Percentiles rank a stretch among this genome's conserved stretches.
Conservation (phyloP, 2,329 filamentous ascomycete genomes). For the Fusarium agapanthi region DNA sequence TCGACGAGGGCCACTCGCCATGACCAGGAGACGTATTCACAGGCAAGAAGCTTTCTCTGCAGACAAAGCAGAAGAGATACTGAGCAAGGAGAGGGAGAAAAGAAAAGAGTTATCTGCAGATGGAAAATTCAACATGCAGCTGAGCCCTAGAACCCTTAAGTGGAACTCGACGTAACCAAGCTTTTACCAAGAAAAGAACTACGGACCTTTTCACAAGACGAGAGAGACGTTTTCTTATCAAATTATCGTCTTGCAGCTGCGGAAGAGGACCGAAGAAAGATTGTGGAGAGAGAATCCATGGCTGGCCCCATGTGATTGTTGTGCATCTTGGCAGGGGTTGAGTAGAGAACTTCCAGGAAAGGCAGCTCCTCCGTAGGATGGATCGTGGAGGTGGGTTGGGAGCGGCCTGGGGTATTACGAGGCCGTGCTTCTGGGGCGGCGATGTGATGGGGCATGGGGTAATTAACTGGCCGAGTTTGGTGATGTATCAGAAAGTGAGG, state of each 20-base stretch:
- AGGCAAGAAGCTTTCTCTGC: neutral
- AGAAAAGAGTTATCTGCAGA: neutral
- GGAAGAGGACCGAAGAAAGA: neutral
- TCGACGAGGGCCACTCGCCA: conserved; percentile 38
- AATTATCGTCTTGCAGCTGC: conserved; percentile 7
- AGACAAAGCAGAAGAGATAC: neutral
- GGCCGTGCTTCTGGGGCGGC: neutral
- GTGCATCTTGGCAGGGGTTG: conserved; percentile 6
- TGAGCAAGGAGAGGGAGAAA: neutral
- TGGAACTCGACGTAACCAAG: neutral
- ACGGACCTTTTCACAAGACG: neutral
- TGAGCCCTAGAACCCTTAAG: neutral
- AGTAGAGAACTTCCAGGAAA: conserved; percentile 26
- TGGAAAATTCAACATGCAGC: neutral
- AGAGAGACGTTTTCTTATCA: conserved; percentile 27
- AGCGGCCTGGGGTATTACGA: neutral
- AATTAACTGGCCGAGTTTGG: neutral
- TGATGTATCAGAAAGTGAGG: neutral
- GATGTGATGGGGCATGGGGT: neutral
- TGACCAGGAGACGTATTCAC: conserved; percentile 20
- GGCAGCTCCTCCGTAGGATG: conserved; percentile 23
- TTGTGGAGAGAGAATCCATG: neutral
- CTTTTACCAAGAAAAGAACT: conserved; percentile 14
- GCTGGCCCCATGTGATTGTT: conserved; percentile 23
- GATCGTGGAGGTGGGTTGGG: conserved; percentile 26